Base-by-base conservation (phyloP, 225 moss, liverwort and hornwort genomes). In the Pseudoscleropodium purum region DNA sequence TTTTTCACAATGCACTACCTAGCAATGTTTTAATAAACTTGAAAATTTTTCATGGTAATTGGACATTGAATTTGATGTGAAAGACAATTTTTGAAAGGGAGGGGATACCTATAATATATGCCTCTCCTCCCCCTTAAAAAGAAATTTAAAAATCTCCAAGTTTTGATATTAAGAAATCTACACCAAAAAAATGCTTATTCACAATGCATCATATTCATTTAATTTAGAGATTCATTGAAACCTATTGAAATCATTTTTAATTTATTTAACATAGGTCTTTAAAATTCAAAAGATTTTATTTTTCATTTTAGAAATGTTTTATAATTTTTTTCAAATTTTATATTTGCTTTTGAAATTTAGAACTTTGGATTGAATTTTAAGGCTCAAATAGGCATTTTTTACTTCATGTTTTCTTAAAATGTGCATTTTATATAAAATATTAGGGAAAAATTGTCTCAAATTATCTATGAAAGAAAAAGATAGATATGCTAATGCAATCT, bases 401-500 rank as follows among this genome's bases (percentile, higher is more conserved):
- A 8, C 2, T 30, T 65, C 8, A 51, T 51, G 51, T 34, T 34
- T 66, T 33, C 5, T 36, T 47, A 47, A 66, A 66, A 66, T 36
- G 10, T 67, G 9, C 9, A 36, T 36, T 66, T 66, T 5, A 67
- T 36, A 36, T 36, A 67, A 34, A 36, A 5, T 19, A 0, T 68
- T 4, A 68, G 4, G 11, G 4, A 0, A 0, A 0, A 11, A 11
- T 20, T 21, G 21, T 37, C 68, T 68, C 37, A 1, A 20, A 68
- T 37, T 20, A 20, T 68, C 21, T 3, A 20, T 67, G 3, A 5
- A 6, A 37, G 37, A 67, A 67, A 18, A 3, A 11, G 1, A 3
- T 37, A 19, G 20, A 68, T 68, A 19, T 37, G 11, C 11, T 20
- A 36, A 19, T 67, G 36, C 3, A 5, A 0, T 6, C 19, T 67